A percentile compares a stretch with the other conserved stretches of the same genome.
Evolutionary conservation across 2,329 filamentous ascomycete genomes (phyloP).

Genomic region (Colletotrichum sp.): DNA sequence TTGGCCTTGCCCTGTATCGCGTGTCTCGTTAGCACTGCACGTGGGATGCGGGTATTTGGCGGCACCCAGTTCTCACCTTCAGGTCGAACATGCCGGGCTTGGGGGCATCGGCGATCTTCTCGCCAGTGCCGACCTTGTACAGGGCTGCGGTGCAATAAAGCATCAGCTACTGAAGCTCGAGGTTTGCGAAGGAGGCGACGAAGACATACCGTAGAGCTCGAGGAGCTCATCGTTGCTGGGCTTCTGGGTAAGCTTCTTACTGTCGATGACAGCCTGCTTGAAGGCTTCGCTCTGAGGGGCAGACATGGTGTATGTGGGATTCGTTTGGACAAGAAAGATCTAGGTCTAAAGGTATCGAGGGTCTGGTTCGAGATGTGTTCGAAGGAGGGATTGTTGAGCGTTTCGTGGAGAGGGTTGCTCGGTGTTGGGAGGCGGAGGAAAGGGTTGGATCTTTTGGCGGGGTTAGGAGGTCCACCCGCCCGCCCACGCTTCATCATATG

Average conservation of each 20-base stretch:
- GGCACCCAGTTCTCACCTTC: slow-evolving; percentile 51
- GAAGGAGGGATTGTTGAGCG: slow-evolving; percentile 12
- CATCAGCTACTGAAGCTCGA: neutral
- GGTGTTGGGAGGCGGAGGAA: slow-evolving; percentile 13
- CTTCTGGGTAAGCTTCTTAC: slow-evolving; percentile 70
- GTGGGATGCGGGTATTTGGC: neutral
- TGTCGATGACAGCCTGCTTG: slow-evolving; percentile 63
- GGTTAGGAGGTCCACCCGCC: slow-evolving; percentile 11
- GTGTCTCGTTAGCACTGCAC: neutral
- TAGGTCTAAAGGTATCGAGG: neutral
- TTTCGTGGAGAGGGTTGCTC: slow-evolving; percentile 5
- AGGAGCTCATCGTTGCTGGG: slow-evolving; percentile 69
- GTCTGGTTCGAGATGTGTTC: neutral
- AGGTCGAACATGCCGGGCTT: slow-evolving; percentile 73
- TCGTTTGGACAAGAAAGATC: neutral
- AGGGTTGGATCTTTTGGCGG: slow-evolving; percentile 18
- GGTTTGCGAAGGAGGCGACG: neutral
- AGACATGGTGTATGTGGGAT: slow-evolving; percentile 40
- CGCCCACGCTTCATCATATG: slow-evolving; percentile 15
- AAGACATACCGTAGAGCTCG: slow-evolving; percentile 58
- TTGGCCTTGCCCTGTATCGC: slow-evolving; percentile 74
- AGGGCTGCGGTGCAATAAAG: slow-evolving; percentile 44
- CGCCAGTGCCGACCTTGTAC: slow-evolving; percentile 62
- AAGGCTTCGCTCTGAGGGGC: slow-evolving; percentile 49
- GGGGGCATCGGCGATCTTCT: slow-evolving; percentile 60